Evolutionary conservation across 805 yeast species (phyloP), one percentile per base, ranked within the genome.

Genomic region (Debaryomyces prosopidis): DNA sequence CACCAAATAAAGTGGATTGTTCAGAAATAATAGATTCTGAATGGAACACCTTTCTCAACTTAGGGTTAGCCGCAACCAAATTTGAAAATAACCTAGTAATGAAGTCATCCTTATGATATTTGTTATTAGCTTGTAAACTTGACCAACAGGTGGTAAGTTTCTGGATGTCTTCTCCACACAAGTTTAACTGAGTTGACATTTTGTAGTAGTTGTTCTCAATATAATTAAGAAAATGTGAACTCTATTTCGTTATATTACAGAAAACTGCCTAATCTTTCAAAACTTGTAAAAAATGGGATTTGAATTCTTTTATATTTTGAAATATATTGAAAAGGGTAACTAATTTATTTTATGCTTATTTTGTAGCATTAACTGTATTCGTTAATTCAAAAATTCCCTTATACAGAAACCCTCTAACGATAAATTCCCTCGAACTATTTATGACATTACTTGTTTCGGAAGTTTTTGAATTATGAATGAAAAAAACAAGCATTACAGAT

Each of bases 1-100:
- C 76, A 10, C 63, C 62, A 49, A 72, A 65, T 15, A 69, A 54
- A n/a, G 44, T 38, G n/a, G 68, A 50, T 36, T 72, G 76, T 42
- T 64, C 60, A 26, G 54, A 42, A 17, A 62, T 47, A n/a, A 48
- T 50, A 12, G 50, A 56, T 7, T 56, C 56, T 31, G 58, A 46
- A 23, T 48, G 42, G 40, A 66, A 61, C 10, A 54, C 40, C 14
- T 46, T 36, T 38, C 55, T 62, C 19, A 69, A 50, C 2, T 57
- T 46, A 0, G 66, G 54, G 49, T 67, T 64, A 16, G 65, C 57
- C 5, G 58, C 60, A n/a, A 70, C 45, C 47, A 72, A 61, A 45
- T 68, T 66, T 33, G 61, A 48, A 46, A 62, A 71, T 41, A 71
- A 53, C 39, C 61, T 55, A n/a, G 62, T 49, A 11, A 60, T 57